Evolutionary conservation across 1,284 basidiomycete species (phyloP), one percentile per base, ranked within the genome.

Genomic region (Hemileia vastatrix): DNA sequence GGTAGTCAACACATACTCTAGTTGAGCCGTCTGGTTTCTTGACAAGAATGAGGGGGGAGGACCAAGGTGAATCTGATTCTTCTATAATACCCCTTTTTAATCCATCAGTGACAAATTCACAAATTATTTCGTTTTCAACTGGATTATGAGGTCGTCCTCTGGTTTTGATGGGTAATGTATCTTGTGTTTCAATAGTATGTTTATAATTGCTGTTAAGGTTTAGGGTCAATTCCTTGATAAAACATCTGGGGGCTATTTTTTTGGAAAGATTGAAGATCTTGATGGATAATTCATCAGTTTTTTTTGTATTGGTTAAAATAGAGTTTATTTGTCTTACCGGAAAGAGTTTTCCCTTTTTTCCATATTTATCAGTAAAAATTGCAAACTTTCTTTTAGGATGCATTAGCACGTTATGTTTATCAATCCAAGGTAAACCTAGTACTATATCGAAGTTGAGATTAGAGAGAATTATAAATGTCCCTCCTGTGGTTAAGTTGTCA

Each of bases 1-100:
- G 18, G 49, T 57, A 57, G 23, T 48, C 45, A 1, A 49, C 55
- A 57, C 55, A 57, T 32, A 49, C 45, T 11, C 45, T 27, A n/a
- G 4, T 18, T 2, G 45, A 32, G 1, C 55, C 55, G 21, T 3
- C n/a, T n/a, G n/a, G n/a, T n/a, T n/a, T n/a, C n/a, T n/a, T n/a
- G n/a, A 54, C 52, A 2, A 54, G 18, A 8, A 36, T 40, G 2
- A 54, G 2, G 31, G 51, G 51, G n/a, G 54, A 19, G 9, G 11
- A 18, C 45, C 23, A 48, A n/a, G 44, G 27, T 6, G 55, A 57
- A 4, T 47, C 47, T 3, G 21, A 31, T n/a, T 40, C 43, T 4
- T 27, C 21, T 6, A 57, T 57, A 45, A 57, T 48, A 2, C 55
- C 45, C 5, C 32, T 19, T n/a, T 43, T 11, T 1, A 56, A 24